These are phyloP conservation scores for Gentiana macrophylla DNA, from an alignment of 257 asterid species.

Conservation along the genomic window DNA sequence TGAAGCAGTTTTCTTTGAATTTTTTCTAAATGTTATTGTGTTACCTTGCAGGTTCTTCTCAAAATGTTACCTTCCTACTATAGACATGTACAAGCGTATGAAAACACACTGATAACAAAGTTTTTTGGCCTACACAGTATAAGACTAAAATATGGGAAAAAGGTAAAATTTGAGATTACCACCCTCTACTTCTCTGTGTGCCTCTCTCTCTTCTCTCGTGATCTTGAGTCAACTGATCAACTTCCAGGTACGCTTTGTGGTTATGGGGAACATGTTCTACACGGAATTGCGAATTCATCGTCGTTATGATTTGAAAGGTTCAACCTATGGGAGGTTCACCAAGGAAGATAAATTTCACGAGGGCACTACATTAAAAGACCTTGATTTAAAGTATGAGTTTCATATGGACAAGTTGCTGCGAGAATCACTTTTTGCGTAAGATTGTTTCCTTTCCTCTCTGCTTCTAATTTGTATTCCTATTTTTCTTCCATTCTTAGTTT, in stretches of 20 bases:
- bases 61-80: constrained; percentile 87
- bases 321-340: constrained; percentile 84
- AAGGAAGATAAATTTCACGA: constrained; percentile 62
- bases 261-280: constrained; percentile 98
- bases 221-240: constrained; percentile 6
- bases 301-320: constrained; percentile 94
- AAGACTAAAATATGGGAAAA: constrained; percentile 52
- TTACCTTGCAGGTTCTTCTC: constrained; percentile 44
- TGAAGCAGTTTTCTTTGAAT: not conserved
- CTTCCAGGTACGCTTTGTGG: constrained; percentile 84
- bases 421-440: constrained; percentile 70
- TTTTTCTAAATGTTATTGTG: constrained; percentile 7
- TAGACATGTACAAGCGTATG: constrained; percentile 66
- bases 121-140: constrained; percentile 89
- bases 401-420: constrained; percentile 82
- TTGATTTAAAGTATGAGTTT: constrained; percentile 78
- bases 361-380: constrained; percentile 86
- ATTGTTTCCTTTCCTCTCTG: constrained; percentile 3
- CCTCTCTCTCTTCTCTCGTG: not conserved
- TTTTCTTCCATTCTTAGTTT: constrained; percentile 1
- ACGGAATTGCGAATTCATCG: constrained; percentile 90
- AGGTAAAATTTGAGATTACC: constrained; percentile 35
- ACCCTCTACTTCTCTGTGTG: not conserved
- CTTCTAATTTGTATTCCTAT: constrained; percentile 3
- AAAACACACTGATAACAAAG: constrained; percentile 91